Evolutionary conservation across 176 grass and related monocot genomes (phyloP).

Genomic region (Tuctoria greenei): DNA sequence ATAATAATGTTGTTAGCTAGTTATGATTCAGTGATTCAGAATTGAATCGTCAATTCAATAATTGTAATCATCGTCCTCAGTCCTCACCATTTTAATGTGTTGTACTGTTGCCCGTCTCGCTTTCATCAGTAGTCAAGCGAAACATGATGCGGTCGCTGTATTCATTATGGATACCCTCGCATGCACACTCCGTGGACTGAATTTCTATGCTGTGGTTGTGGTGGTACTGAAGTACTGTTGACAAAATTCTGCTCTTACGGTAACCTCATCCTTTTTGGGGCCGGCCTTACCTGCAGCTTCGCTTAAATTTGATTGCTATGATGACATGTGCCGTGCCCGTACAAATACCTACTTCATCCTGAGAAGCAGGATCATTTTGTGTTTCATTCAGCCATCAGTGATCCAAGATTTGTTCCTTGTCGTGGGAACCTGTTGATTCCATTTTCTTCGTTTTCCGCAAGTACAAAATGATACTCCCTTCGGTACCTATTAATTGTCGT

Average conservation of each 20-base stretch:
- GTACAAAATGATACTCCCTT: too few species aligned
- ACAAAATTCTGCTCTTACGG: not conserved
- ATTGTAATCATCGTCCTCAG: constrained; percentile 13
- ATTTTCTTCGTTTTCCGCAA: not conserved
- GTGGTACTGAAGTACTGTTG: not conserved
- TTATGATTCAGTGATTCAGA: constrained; percentile 16
- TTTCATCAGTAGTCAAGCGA: constrained; percentile 14
- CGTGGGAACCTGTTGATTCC: not conserved
- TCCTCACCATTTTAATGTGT: constrained; percentile 2
- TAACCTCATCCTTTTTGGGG: not conserved
- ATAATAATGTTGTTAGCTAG: constrained; percentile 30
- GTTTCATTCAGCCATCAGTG: not conserved
- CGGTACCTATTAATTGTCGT: too few species aligned
- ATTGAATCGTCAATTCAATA: not conserved
- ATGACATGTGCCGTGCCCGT: not conserved
- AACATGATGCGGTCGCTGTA: not conserved
- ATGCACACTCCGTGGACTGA: not conserved
- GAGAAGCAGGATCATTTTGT: constrained; percentile 19
- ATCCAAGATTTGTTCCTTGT: constrained; percentile 1
- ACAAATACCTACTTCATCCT: not conserved
- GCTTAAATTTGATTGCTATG: not conserved
- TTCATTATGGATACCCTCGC: constrained; percentile 4
- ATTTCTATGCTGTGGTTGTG: not conserved
- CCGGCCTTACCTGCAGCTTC: not conserved
- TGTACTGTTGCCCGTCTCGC: not conserved